phyloP scores from a whole-genome alignment of 2,329 filamentous ascomycete species.

The Pseudogymnoascus sp. region DNA sequence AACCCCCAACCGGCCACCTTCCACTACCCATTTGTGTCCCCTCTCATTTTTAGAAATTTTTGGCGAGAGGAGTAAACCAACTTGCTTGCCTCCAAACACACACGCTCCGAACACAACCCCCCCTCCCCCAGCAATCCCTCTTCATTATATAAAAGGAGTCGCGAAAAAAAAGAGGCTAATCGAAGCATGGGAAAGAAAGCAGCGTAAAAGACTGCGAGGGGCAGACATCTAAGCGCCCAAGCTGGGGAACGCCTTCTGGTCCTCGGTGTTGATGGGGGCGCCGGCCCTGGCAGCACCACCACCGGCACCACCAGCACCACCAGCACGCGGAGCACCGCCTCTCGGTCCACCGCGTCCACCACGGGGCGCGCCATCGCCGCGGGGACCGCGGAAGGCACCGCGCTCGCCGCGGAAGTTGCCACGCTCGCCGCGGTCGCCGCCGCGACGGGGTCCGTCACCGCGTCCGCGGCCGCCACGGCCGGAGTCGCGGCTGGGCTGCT shows the following conservation, averaged over 20 bases:
- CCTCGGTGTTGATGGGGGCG: conserved; percentile 38
- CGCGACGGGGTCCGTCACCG: conserved; percentile 44
- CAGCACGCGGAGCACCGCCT: conserved; percentile 30
- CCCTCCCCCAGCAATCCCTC: neutral
- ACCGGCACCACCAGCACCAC: conserved; percentile 18
- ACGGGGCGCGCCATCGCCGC: conserved; percentile 38
- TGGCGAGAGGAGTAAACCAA: neutral
- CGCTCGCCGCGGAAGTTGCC: conserved; percentile 37
- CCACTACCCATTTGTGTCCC: neutral
- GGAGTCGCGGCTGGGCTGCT: conserved; percentile 40
- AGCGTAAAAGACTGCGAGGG: neutral
- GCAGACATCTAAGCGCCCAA: conserved; percentile 30
- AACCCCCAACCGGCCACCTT: neutral
- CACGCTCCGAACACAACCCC: neutral
- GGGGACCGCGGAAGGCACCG: conserved; percentile 43
- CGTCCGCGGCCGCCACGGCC: conserved; percentile 42
- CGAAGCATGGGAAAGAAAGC: neutral
- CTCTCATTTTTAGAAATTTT: neutral
- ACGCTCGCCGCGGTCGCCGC: conserved; percentile 37
- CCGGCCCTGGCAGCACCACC: conserved; percentile 26
- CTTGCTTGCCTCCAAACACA: neutral
- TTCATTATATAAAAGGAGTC: neutral
- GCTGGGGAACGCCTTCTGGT: conserved; percentile 44
- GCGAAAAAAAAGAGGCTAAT: neutral
- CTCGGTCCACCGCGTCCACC: conserved; percentile 37